A percentile compares a stretch with the other conserved stretches of the same genome.
These are phyloP conservation scores for Aspergillus piperis DNA, from an alignment of 2,329 filamentous ascomycete genomes.

Conservation along the genomic window DNA sequence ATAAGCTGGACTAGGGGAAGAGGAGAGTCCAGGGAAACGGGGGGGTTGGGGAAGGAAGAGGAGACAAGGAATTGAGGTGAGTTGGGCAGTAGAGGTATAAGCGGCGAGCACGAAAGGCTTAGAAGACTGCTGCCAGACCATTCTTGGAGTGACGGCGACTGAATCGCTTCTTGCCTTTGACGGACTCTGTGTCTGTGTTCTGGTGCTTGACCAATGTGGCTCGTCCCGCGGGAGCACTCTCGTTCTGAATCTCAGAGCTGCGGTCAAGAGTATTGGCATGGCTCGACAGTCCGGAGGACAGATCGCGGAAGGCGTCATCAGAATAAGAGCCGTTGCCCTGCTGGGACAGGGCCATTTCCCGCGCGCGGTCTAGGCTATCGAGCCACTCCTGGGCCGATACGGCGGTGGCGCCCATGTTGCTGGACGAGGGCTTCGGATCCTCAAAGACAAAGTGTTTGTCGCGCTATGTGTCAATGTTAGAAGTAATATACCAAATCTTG, in stretches of 20 bases:
- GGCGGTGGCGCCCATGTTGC: conserved; percentile 63
- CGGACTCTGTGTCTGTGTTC: conserved; percentile 52
- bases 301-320: conserved; percentile 68
- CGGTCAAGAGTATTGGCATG: conserved; percentile 49
- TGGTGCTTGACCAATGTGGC: conserved; percentile 46
- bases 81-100: neutral
- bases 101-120: conserved; percentile 19
- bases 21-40: conserved; percentile 2
- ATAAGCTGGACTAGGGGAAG: neutral
- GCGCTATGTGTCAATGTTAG: conserved; percentile 56
- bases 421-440: conserved; percentile 74
- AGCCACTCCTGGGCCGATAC: conserved; percentile 87
- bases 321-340: conserved; percentile 67
- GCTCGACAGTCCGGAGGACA: conserved; percentile 73
- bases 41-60: conserved; percentile 2
- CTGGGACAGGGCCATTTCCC: conserved; percentile 78
- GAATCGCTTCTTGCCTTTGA: conserved; percentile 67
- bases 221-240: conserved; percentile 46
- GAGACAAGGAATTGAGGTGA: conserved; percentile 3
- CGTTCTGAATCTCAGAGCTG: conserved; percentile 41
- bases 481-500: conserved; percentile 21
- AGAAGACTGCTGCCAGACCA: conserved; percentile 88
- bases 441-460: conserved; percentile 93
- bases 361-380: conserved; percentile 80
- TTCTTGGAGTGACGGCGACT: conserved; percentile 94